Evolutionary conservation across 305 asterid genomes (phyloP).

Genomic region (Euphrasia arctica): DNA sequence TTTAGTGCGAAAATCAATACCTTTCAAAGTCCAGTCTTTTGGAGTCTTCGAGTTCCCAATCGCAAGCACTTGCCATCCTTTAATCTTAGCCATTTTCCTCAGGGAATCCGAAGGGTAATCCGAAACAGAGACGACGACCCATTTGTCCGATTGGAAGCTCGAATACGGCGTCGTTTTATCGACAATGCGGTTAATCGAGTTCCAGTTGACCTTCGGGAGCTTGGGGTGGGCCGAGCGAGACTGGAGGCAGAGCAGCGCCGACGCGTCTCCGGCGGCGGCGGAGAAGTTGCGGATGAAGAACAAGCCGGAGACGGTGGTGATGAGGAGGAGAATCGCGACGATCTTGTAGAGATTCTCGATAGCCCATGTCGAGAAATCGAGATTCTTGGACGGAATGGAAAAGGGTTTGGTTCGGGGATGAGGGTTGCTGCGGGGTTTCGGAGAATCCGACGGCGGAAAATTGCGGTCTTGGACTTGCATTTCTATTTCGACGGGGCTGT

Average conservation of each 20-base stretch:
- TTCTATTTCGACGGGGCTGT: constrained; percentile 3
- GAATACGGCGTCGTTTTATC: constrained; percentile 67
- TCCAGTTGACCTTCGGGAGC: constrained; percentile 69
- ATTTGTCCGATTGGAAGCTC: constrained; percentile 75
- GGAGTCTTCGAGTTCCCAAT: constrained; percentile 92
- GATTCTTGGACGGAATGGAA: constrained; percentile 48
- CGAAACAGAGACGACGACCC: constrained; percentile 89
- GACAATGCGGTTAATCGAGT: constrained; percentile 45
- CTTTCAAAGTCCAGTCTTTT: constrained; percentile 87
- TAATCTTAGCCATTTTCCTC: constrained; percentile 43
- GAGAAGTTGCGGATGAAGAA: constrained; percentile 71
- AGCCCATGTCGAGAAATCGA: constrained; percentile 63
- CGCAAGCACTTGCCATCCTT: constrained; percentile 96
- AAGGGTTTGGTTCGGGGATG: constrained; percentile 32
- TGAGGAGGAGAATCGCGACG: constrained; percentile 44
- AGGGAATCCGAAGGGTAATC: constrained; percentile 80
- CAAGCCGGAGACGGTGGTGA: constrained; percentile 68
- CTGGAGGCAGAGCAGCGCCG: constrained; percentile 79
- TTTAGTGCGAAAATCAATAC: constrained; percentile 29
- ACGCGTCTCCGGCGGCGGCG: constrained; percentile 59
- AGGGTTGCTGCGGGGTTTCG: constrained; percentile 32
- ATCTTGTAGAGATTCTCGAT: constrained; percentile 74
- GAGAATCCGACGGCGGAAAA: constrained; percentile 36
- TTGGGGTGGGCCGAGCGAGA: constrained; percentile 58
- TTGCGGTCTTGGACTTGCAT: constrained; percentile 91